Base-by-base conservation (phyloP, 768 basidiomycete species). In the Rhizopogon salebrosus region DNA sequence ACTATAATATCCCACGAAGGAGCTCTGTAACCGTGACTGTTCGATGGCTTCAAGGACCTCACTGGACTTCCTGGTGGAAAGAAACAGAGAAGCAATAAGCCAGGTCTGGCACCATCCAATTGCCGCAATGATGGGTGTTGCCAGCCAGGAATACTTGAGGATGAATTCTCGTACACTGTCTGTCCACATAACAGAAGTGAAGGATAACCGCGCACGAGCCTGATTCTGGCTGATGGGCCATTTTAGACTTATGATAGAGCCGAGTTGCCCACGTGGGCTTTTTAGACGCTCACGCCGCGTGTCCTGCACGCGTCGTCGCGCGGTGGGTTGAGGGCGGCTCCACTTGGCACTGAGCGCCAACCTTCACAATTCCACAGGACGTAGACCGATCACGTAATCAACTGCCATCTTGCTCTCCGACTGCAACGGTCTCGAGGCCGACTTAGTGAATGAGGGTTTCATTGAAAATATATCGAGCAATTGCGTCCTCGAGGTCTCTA, bases 101-200 rank as follows among this genome's bases (percentile, higher is more conserved):
- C 45, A 46, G 29, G 45, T 46, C 29, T 46, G 45, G 3, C 1
- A 46, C 45, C 45, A 46, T 22, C 45, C 45, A 6, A 46, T 34
- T 22, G 45, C 45, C 8, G 45, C 45, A 22, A 46, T 46, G 29
- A 46, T 46, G 6, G 45, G 45, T 34, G 45, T 46, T 46, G 45
- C 31, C 22, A 46, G 29, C 45, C 45, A 46, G 20, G 45, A 46
- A 46, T 46, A 34, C 14, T 46, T 16, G 45, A 46, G 20, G 45
- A 46, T 46, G 29, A 46, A 46, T 8, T 46, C 13, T 34, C 45
- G 45, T 9, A 46, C 45, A 22, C 45, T 46, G 29, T 46, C 29
- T 16, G 31, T 16, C 45, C 45, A 46, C 45, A 46, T 46, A 2
- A 27, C 14, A 4, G 27, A 29, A 43, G 27, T 35, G 35, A 35